phyloP scores from a whole-genome alignment of 805 yeast genomes.

The Debaryomyces tyrocola region DNA sequence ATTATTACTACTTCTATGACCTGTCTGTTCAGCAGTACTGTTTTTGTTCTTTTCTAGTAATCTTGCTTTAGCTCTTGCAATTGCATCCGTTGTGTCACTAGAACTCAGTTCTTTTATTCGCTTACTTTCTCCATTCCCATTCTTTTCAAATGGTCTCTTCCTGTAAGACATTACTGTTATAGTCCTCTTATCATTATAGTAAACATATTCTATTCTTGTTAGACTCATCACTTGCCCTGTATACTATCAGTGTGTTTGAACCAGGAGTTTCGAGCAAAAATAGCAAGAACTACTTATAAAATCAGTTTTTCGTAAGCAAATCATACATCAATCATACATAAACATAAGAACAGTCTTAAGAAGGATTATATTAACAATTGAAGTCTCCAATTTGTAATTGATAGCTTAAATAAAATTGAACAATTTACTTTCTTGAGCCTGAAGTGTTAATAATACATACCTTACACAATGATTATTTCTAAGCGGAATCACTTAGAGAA shows the following conservation, averaged over 20 bases:
- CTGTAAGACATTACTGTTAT: not conserved
- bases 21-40: not conserved
- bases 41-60: slow-evolving; percentile 3
- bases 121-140: not conserved
- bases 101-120: not conserved
- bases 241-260: not conserved
- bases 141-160: not conserved
- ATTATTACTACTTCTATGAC: too few relatives aligned
- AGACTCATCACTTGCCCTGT: not conserved
- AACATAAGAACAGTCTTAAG: not conserved
- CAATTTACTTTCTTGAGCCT: not conserved
- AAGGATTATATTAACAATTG: not conserved
- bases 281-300: not conserved
- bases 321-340: too few relatives aligned
- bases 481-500: slow-evolving; percentile 27
- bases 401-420: not conserved
- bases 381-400: not conserved
- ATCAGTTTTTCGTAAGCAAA: too few relatives aligned
- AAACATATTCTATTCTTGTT: too few relatives aligned
- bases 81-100: slow-evolving; percentile 3
- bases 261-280: not conserved
- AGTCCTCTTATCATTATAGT: not conserved
- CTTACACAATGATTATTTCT: slow-evolving; percentile 29
- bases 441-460: not conserved
- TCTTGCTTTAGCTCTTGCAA: slow-evolving; percentile 9